Evolutionary conservation across 2,329 filamentous ascomycete genomes (phyloP), one percentile per base, ranked within the genome.

Genomic region (Penicillium rolfsii): DNA sequence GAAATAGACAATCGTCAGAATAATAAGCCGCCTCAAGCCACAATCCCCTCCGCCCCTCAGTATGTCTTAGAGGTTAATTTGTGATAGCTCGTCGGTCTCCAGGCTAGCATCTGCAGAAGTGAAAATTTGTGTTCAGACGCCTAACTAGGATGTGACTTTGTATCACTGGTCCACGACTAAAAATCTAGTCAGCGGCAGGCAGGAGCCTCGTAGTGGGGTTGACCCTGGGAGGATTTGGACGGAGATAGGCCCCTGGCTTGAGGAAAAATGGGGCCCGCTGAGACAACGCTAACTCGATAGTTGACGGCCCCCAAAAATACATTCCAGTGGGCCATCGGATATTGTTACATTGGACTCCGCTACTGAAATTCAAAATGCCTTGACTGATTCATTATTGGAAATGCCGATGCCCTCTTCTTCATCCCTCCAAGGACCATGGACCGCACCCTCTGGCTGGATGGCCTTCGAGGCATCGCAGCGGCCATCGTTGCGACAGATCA

Each of bases 401-500:
- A 43, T 43, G 40, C 19, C 30, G 30, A 33, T 33, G 30, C 8
- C 30, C 40, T 9, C 19, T 52, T 35, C 26, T 48, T 53, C 45
- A 30, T 55, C 40, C 5, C 9, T 50, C 16, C 46, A 35, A 30
- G 16, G 33, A n/a, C 55, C 35, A 57, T 57, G 55, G 55, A 62
- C 19, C 62, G 62, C 35, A 58, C 60, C 19, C 48, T 45, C 38
- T 70, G 67, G 64, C 65, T 75, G 1, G 72, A 75, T 57, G 72
- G 73, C 46, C 65, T 75, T 33, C 64, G 69, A 7, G 73, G 73
- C 8, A 64, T 72, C 30, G 71, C 72, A 36, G 68, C 71, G 0
- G 64, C 68, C 41, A 62, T 70, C 22, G 71, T 69, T 45, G 59
- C 66, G 14, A 59, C 60, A 14, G 64, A 68, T 56, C 72, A 67